phyloP scores from a whole-genome alignment of 345 rosid species.

The Atalantia buxifolia region DNA sequence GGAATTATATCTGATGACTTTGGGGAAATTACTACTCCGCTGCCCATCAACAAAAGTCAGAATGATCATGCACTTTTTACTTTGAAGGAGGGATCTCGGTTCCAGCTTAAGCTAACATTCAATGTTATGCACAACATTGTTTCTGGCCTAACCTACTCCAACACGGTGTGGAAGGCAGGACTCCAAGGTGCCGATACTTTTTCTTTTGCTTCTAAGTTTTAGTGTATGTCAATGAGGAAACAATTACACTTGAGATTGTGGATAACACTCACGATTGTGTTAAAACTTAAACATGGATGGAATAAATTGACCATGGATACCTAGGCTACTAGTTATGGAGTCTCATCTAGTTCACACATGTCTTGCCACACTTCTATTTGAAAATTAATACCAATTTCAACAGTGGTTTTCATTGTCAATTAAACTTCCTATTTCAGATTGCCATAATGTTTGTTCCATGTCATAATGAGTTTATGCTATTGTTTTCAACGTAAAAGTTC shows the following conservation, averaged over 20 bases:
- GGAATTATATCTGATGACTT: constrained; percentile 48
- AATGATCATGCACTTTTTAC: constrained; percentile 27
- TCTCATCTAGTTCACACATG: background rate
- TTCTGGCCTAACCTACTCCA: constrained; percentile 46
- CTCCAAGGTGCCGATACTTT: constrained; percentile 33
- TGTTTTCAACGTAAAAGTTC: background rate
- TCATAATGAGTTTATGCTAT: background rate
- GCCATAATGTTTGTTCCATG: background rate
- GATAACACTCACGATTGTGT: background rate
- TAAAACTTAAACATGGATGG: background rate
- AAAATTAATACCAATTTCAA: background rate
- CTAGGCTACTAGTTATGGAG: background rate
- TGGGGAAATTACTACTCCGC: constrained; percentile 38
- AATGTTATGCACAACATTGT: constrained; percentile 53
- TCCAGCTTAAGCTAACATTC: constrained; percentile 45
- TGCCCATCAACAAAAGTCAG: constrained; percentile 33
- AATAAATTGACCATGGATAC: background rate
- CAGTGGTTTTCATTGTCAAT: background rate
- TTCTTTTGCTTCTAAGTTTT: background rate
- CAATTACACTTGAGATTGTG: background rate
- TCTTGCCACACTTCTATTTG: background rate
- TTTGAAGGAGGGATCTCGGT: constrained; percentile 49
- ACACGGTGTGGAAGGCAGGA: constrained; percentile 50
- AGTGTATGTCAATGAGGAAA: background rate
- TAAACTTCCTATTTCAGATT: background rate